A percentile compares a stretch with the other conserved stretches of the same genome.
Conservation (phyloP, 2,329 filamentous ascomycete genomes). For the Cercospora berteroae region DNA sequence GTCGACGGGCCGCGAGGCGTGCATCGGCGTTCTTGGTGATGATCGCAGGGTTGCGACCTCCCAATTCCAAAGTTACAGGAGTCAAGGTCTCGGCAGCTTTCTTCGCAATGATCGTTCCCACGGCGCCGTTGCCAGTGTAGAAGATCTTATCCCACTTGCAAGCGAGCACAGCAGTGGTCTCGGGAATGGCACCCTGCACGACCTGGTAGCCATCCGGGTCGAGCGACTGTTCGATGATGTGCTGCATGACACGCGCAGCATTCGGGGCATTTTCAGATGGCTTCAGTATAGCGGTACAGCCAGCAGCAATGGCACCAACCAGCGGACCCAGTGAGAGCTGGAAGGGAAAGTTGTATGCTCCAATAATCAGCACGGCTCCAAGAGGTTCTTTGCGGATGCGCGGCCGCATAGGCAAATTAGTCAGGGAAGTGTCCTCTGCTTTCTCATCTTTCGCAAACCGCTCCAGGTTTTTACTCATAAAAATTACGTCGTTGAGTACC, state of each 20-base stretch:
- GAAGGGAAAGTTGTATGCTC: constrained; percentile 90
- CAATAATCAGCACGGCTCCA: constrained; percentile 78
- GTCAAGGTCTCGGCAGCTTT: constrained; percentile 61
- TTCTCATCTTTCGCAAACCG: constrained; percentile 81
- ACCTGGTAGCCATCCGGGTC: constrained; percentile 74
- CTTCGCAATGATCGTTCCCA: constrained; percentile 62
- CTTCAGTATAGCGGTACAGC: constrained; percentile 87
- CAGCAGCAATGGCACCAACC: constrained; percentile 86
- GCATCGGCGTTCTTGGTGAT: constrained; percentile 80
- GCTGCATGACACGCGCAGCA: constrained; percentile 74
- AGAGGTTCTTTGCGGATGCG: constrained; percentile 84
- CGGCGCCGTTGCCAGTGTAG: constrained; percentile 78
- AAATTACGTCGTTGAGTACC: constrained; percentile 77
- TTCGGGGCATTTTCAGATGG: constrained; percentile 79
- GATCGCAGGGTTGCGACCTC: constrained; percentile 88
- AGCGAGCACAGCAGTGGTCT: constrained; percentile 77
- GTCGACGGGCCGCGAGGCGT: constrained; percentile 73
- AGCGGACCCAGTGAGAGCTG: constrained; percentile 75
- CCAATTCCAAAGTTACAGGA: constrained; percentile 84
- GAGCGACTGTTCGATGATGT: constrained; percentile 71
- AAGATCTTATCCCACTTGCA: constrained; percentile 98
- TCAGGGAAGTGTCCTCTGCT: constrained; percentile 65
- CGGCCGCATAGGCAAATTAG: constrained; percentile 67
- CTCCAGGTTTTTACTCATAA: constrained; percentile 72
- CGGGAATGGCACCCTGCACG: constrained; percentile 76